These are phyloP conservation scores for Madurella mycetomatis DNA, from an alignment of 2,329 filamentous ascomycete species.

Conservation along the genomic window DNA sequence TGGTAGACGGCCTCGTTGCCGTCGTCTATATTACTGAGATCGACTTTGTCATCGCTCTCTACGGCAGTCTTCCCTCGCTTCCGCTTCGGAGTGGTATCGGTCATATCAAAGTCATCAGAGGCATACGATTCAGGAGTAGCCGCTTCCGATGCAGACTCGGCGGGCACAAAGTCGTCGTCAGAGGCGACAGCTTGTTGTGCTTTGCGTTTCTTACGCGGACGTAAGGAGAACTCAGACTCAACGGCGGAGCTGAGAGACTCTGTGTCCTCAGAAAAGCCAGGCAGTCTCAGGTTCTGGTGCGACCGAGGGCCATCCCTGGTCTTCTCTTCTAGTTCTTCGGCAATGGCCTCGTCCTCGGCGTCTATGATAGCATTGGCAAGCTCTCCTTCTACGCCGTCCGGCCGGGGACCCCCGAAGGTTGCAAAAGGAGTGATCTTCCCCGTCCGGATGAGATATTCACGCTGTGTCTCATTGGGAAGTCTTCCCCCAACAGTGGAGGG, in stretches of 20 bases:
- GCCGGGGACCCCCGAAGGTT: constrained; percentile 63
- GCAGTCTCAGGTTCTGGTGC: constrained; percentile 68
- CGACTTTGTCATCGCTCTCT: constrained; percentile 39
- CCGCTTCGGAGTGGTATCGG: constrained; percentile 34
- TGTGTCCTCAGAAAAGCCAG: constrained; percentile 61
- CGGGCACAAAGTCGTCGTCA: constrained; percentile 42
- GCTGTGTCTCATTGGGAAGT: constrained; percentile 73
- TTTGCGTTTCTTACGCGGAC: constrained; percentile 54
- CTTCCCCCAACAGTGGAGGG: constrained; percentile 29
- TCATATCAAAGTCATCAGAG: constrained; percentile 38
- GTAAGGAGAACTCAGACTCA: constrained; percentile 53
- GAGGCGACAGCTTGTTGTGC: constrained; percentile 35
- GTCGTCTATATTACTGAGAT: constrained; percentile 68
- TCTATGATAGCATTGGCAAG: constrained; percentile 75
- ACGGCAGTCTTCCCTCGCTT: constrained; percentile 39
- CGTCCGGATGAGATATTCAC: constrained; percentile 88
- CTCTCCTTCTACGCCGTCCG: constrained; percentile 59
- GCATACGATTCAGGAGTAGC: constrained; percentile 29
- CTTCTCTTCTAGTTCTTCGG: constrained; percentile 44
- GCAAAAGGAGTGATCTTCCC: constrained; percentile 98
- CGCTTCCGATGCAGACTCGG: constrained; percentile 24
- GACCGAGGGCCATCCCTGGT: constrained; percentile 51
- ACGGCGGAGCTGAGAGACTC: constrained; percentile 32
- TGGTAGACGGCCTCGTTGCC: constrained; percentile 82
- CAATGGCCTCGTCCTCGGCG: constrained; percentile 68